These are phyloP conservation scores for Exophiala lecanii-corni DNA, from an alignment of 2,329 filamentous ascomycete species.

Conservation along the genomic window DNA sequence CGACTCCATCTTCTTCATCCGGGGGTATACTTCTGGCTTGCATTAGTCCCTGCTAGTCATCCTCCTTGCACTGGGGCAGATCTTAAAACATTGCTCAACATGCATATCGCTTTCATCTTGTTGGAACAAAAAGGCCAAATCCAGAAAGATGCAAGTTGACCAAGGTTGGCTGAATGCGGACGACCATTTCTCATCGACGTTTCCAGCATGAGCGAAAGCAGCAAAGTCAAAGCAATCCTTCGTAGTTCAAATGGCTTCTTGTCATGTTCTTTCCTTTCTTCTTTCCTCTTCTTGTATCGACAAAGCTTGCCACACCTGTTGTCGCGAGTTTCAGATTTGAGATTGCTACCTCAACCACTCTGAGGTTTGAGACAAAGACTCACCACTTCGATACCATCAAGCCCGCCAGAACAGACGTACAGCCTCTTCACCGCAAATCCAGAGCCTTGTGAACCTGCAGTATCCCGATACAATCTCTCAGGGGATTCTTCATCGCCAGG, in stretches of 20 bases:
- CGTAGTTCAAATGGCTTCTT: slow-evolving; percentile 20
- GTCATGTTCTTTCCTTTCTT: slow-evolving; percentile 17
- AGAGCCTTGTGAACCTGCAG: slow-evolving; percentile 13
- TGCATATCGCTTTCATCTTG: slow-evolving; percentile 2
- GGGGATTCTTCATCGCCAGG: background rate
- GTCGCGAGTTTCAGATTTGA: slow-evolving; percentile 14
- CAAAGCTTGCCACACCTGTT: slow-evolving; percentile 19
- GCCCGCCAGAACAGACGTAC: too few relatives aligned
- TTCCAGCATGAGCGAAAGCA: slow-evolving; percentile 9
- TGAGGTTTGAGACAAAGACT: slow-evolving; percentile 23
- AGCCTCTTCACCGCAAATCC: slow-evolving; percentile 18
- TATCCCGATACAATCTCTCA: slow-evolving; percentile 12
- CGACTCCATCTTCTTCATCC: background rate
- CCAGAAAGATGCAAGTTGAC: background rate
- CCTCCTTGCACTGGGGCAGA: too few relatives aligned
- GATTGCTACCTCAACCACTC: slow-evolving; percentile 14
- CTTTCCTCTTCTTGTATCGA: slow-evolving; percentile 19
- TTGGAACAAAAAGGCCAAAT: background rate
- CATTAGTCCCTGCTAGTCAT: background rate
- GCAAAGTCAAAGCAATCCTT: slow-evolving; percentile 12
- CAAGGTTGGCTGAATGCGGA: slow-evolving; percentile 17
- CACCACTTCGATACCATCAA: too few relatives aligned
- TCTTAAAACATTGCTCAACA: too few relatives aligned
- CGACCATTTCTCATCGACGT: slow-evolving; percentile 11
- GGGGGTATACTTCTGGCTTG: background rate